Percentiles rank a stretch among this genome's conserved stretches.
Conservation (phyloP, 352 stramenopile species). For the Salisapilia sapeloensis region DNA sequence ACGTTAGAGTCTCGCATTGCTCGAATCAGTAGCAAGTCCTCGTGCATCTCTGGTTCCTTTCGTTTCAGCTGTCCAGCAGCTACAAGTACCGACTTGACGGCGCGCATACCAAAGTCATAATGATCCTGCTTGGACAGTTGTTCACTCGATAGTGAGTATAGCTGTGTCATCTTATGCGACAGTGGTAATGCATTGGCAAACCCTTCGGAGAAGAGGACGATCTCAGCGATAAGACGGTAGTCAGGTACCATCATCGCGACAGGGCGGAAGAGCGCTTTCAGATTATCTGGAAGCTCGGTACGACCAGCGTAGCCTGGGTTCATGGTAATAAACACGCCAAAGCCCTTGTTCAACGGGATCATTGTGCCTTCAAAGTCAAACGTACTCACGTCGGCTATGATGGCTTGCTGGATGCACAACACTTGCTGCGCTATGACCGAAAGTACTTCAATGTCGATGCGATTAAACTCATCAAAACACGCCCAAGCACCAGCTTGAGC, state of each 20-base stretch:
- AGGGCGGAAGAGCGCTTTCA: constrained; percentile 88
- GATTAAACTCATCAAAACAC: constrained; percentile 95
- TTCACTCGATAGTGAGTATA: constrained; percentile 87
- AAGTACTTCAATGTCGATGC: constrained; percentile 91
- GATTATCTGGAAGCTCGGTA: constrained; percentile 86
- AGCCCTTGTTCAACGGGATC: constrained; percentile 82
- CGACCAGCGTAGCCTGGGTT: constrained; percentile 88
- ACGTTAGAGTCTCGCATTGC: constrained; percentile 93
- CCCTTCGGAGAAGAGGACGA: constrained; percentile 88
- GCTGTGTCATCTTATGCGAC: constrained; percentile 89
- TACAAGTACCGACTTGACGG: constrained; percentile 88
- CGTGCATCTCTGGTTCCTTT: constrained; percentile 87
- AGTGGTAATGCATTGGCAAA: constrained; percentile 86
- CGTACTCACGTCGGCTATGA: constrained; percentile 71
- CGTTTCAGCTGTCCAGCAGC: constrained; percentile 88
- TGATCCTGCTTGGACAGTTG: constrained; percentile 91
- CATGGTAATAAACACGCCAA: constrained; percentile 93
- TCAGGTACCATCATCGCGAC: constrained; percentile 93
- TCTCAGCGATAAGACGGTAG: constrained; percentile 89
- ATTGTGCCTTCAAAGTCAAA: constrained; percentile 91
- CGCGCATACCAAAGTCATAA: constrained; percentile 91
- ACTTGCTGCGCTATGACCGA: constrained; percentile 94
- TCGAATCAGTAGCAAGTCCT: constrained; percentile 90
- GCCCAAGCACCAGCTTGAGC: constrained; percentile 88
- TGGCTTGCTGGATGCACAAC: constrained; percentile 88